Conservation (phyloP, 306 rosid species). For the Potentilla sterilis region DNA sequence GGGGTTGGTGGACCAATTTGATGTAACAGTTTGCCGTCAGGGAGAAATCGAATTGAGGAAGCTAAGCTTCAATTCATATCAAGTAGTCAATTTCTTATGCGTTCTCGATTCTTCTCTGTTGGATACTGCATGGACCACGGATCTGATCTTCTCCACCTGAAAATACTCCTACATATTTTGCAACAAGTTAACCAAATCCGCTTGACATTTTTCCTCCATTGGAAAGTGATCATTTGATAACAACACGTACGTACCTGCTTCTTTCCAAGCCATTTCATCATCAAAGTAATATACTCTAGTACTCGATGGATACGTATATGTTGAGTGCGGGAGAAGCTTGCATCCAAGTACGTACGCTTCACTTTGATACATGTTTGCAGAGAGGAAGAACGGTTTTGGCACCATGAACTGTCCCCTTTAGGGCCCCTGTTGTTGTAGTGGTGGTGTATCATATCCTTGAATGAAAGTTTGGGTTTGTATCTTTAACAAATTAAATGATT, state of each 20-base stretch:
- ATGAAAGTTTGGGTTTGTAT: too few species aligned
- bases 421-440: too few species aligned
- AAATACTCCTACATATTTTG: background rate
- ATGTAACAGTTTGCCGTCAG: background rate
- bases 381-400: too few species aligned
- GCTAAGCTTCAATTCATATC: background rate
- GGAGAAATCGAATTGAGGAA: background rate
- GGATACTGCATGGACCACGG: constrained; percentile 11
- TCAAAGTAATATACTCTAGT: background rate
- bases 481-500: too few species aligned
- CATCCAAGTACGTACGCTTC: background rate
- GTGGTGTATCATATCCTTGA: too few species aligned
- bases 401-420: too few species aligned
- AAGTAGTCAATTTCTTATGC: background rate
- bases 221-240: background rate
- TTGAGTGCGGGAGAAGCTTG: background rate
- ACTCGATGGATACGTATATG: background rate
- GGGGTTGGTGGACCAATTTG: background rate
- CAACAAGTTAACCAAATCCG: background rate
- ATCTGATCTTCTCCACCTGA: background rate
- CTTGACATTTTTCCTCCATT: background rate
- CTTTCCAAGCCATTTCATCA: background rate
- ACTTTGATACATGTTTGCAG: background rate
- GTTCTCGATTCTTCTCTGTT: background rate
- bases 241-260: background rate